These are phyloP conservation scores for Vickermania spadyakhi DNA, from an alignment of 208 protist species.

Conservation along the genomic window DNA sequence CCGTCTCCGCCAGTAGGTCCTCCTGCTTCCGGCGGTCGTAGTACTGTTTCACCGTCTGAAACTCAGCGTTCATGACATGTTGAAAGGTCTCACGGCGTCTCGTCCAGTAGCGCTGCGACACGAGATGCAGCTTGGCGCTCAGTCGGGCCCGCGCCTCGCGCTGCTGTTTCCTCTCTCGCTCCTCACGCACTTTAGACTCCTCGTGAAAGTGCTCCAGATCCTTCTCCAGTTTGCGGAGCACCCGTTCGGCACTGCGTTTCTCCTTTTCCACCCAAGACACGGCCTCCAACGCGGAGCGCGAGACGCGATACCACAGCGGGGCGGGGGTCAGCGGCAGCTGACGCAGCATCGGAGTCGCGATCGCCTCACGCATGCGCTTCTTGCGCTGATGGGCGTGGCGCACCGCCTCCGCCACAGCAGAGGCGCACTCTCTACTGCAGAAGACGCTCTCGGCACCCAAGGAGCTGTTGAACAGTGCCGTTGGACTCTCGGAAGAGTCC, in stretches of 20 bases:
- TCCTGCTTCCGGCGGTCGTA: conserved; percentile 59
- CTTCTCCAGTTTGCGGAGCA: conserved; percentile 16
- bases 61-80: conserved; percentile 55
- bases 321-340: conserved; percentile 26
- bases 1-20: conserved; percentile 64
- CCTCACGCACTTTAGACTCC: conserved; percentile 34
- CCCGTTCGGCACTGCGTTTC: conserved; percentile 11
- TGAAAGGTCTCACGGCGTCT: conserved; percentile 48
- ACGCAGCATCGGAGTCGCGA: conserved; percentile 28
- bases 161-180: conserved; percentile 32
- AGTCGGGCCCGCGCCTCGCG: conserved; percentile 35
- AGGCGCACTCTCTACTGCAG: too few relatives aligned
- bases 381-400: not conserved
- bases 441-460: too few relatives aligned
- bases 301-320: conserved; percentile 57
- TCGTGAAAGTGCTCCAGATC: conserved; percentile 46
- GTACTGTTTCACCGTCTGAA: conserved; percentile 57
- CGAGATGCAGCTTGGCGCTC: conserved; percentile 25
- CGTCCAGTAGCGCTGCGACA: conserved; percentile 32
- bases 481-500: too few relatives aligned
- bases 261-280: conserved; percentile 7
- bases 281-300: conserved; percentile 31
- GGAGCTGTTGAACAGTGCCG: too few relatives aligned
- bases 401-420: not conserved
- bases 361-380: conserved; percentile 2